Evolutionary conservation across 1,284 basidiomycete genomes (phyloP).

Genomic region (Ganoderma boninense): DNA sequence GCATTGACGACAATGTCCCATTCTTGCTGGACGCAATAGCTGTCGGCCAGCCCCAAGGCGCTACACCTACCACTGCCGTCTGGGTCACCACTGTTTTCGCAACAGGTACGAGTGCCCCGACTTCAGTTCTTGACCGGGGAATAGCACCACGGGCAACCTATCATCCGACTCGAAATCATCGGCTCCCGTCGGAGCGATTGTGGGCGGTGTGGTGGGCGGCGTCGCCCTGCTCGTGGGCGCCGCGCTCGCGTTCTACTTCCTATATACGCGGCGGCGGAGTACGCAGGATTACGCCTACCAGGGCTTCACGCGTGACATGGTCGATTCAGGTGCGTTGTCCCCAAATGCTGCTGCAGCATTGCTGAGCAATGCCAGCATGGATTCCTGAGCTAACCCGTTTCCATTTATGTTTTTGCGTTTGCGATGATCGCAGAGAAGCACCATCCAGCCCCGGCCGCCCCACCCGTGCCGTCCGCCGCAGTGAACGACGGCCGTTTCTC

Average conservation of each 20-base stretch:
- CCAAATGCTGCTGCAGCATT: neutral
- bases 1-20: slow-evolving; percentile 14
- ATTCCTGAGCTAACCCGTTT: slow-evolving; percentile 3
- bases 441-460: neutral
- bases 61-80: slow-evolving; percentile 11
- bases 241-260: slow-evolving; percentile 29
- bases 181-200: slow-evolving; percentile 28
- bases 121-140: neutral
- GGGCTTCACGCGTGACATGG: slow-evolving; percentile 20
- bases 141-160: neutral
- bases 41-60: slow-evolving; percentile 8
- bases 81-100: slow-evolving; percentile 32
- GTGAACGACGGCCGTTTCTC: slow-evolving; percentile 6
- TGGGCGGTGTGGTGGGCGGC: slow-evolving; percentile 31
- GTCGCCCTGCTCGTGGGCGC: slow-evolving; percentile 28
- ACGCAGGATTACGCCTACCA: slow-evolving; percentile 19
- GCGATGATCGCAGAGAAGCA: slow-evolving; percentile 22
- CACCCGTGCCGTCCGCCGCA: neutral
- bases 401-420: neutral
- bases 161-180: neutral
- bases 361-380: neutral
- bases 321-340: slow-evolving; percentile 21
- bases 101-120: slow-evolving; percentile 23
- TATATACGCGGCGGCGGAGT: slow-evolving; percentile 23
- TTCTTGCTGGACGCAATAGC: slow-evolving; percentile 25